Conservation (phyloP, 2,329 filamentous ascomycete species). For the Metarhizium rileyi region DNA sequence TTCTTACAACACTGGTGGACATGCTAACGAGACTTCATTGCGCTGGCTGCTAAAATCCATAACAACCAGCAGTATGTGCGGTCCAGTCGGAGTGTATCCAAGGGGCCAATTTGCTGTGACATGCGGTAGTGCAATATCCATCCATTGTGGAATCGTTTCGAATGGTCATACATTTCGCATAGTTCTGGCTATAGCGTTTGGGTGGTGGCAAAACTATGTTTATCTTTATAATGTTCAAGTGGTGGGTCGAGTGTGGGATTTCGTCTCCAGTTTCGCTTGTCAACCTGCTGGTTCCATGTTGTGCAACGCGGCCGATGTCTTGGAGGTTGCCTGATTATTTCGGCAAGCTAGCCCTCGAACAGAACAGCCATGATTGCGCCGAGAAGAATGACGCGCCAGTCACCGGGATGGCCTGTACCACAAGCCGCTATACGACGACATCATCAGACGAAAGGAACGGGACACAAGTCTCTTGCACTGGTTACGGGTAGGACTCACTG, state of each 20-base stretch:
- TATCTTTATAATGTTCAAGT: background rate
- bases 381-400: background rate
- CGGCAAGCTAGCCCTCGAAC: background rate
- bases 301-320: background rate
- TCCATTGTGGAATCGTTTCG: background rate
- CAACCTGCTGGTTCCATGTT: background rate
- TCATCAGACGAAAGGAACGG: background rate
- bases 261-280: background rate
- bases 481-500: background rate
- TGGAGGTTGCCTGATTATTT: background rate
- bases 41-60: no score
- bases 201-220: background rate
- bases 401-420: background rate
- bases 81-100: background rate
- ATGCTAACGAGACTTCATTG: no score
- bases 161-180: background rate
- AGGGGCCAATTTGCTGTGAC: background rate
- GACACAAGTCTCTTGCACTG: background rate
- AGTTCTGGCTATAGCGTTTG: background rate
- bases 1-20: no score
- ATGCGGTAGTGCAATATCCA: background rate
- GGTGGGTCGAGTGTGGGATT: background rate
- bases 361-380: background rate
- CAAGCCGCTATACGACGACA: background rate
- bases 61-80: no score